These are phyloP conservation scores for Euphrasia confusa DNA, from an alignment of 257 asterid species.

Conservation along the genomic window DNA sequence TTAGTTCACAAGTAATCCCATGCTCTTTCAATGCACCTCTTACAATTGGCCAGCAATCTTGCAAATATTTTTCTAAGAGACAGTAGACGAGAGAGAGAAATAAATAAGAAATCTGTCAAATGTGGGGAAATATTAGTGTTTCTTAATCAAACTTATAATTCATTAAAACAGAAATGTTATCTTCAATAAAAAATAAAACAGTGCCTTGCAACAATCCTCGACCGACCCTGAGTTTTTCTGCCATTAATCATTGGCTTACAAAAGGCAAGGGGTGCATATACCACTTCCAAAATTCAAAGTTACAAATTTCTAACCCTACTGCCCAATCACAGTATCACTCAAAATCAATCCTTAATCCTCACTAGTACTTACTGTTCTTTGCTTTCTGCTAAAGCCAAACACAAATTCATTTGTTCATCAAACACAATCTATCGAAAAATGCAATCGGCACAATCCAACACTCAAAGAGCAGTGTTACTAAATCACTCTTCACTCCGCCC, in stretches of 20 bases:
- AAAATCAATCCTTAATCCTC: neutral
- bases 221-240: neutral
- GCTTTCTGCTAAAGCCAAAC: conserved; percentile 6
- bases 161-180: neutral
- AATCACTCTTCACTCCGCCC: neutral
- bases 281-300: neutral
- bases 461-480: neutral
- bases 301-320: conserved; percentile 10
- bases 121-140: no score
- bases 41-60: conserved; percentile 80
- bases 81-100: conserved; percentile 11
- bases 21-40: conserved; percentile 71
- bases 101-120: neutral
- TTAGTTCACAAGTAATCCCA: conserved; percentile 58
- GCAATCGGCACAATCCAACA: neutral
- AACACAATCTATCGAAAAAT: neutral
- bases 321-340: conserved; percentile 15
- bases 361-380: neutral
- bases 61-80: conserved; percentile 68
- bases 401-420: neutral
- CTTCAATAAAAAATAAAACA: neutral
- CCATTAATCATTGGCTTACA: neutral
- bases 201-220: neutral
- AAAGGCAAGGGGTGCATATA: neutral
- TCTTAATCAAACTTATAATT: neutral